phyloP scores from a whole-genome alignment of 2,329 filamentous ascomycete species.

The Penicillium thymicola region DNA sequence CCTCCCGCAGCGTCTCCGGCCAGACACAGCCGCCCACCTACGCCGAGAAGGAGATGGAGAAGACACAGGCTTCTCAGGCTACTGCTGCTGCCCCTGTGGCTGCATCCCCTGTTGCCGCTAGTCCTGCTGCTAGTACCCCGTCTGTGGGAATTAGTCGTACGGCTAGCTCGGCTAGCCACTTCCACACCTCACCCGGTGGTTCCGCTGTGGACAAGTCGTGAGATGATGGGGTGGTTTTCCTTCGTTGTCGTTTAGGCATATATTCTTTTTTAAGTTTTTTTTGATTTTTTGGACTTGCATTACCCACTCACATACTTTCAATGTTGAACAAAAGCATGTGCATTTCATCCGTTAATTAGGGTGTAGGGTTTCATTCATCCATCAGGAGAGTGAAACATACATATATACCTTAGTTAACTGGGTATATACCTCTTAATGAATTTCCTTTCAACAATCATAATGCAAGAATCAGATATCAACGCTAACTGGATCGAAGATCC shows the following conservation, averaged over 20 bases:
- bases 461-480: slow-evolving; percentile 1
- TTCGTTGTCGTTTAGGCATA: neutral
- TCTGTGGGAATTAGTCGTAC: slow-evolving; percentile 20
- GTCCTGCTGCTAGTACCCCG: slow-evolving; percentile 5
- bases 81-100: neutral
- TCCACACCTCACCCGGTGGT: slow-evolving; percentile 29
- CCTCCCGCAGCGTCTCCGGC: slow-evolving; percentile 5
- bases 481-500: slow-evolving; percentile 1
- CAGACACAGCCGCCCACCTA: slow-evolving; percentile 25
- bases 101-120: slow-evolving; percentile 7
- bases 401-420: neutral
- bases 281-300: neutral
- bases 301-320: neutral
- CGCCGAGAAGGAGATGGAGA: slow-evolving; percentile 22
- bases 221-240: neutral
- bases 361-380: neutral
- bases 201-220: slow-evolving; percentile 19
- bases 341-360: neutral
- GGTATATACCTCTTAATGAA: slow-evolving; percentile 7
- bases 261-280: neutral
- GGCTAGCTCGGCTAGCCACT: slow-evolving; percentile 27
- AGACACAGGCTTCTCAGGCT: neutral
- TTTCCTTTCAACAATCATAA: neutral
- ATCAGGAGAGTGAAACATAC: neutral
- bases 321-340: neutral